Evolutionary conservation across 2,329 filamentous ascomycete genomes (phyloP).

Genomic region (Fusarium sp.): DNA sequence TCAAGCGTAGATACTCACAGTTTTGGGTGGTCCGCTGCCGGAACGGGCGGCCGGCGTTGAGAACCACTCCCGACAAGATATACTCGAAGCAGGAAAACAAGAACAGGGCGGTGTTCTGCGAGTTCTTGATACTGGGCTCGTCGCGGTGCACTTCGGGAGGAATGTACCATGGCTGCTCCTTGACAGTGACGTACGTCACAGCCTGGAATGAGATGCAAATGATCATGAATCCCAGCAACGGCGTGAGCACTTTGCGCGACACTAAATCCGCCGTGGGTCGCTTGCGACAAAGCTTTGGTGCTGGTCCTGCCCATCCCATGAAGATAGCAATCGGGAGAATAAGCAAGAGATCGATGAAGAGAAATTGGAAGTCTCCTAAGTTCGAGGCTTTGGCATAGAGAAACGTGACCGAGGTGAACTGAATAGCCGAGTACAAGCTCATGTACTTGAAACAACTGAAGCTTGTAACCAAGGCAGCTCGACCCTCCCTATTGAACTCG

Average conservation of each 20-base stretch:
- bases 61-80: conserved; percentile 88
- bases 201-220: conserved; percentile 86
- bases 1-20: conserved; percentile 66
- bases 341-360: conserved; percentile 93
- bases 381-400: conserved; percentile 95
- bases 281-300: conserved; percentile 83
- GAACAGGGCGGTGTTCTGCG: conserved; percentile 93
- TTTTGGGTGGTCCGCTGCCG: conserved; percentile 86
- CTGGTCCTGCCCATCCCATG: conserved; percentile 97
- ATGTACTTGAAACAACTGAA: conserved; percentile 99
- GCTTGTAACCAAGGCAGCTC: conserved; percentile 95
- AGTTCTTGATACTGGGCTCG: conserved; percentile 90
- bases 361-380: conserved; percentile 96
- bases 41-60: conserved; percentile 94
- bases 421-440: conserved; percentile 99
- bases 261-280: conserved; percentile 93
- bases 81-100: conserved; percentile 95
- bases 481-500: conserved; percentile 77
- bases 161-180: conserved; percentile 87
- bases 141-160: conserved; percentile 84
- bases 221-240: conserved; percentile 88
- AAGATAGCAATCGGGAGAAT: conserved; percentile 98
- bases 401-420: conserved; percentile 97
- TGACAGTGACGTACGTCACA: conserved; percentile 81
- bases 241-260: conserved; percentile 90